Evolutionary conservation across 371 early-diverging fungal genomes (phyloP).

Genomic region (Mucor velutinosus): DNA sequence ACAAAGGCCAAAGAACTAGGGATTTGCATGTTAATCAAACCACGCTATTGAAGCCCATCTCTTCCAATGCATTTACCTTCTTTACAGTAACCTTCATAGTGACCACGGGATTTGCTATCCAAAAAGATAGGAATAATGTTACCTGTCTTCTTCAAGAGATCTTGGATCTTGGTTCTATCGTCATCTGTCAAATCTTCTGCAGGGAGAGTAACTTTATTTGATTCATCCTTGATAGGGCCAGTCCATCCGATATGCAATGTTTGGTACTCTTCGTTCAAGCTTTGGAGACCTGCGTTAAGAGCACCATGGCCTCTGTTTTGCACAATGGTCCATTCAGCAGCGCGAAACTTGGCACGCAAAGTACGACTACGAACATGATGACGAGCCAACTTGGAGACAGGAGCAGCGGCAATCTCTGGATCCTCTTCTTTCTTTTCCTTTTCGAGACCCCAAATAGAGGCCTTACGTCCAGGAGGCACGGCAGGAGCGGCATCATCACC

Average conservation of each 20-base stretch:
- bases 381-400: slow-evolving; percentile 33
- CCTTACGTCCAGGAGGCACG: neutral
- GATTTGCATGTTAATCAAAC: neutral
- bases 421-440: slow-evolving; percentile 4
- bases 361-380: slow-evolving; percentile 29
- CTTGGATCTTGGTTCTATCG: slow-evolving; percentile 38
- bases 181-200: slow-evolving; percentile 43
- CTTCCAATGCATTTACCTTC: slow-evolving; percentile 49
- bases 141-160: slow-evolving; percentile 51
- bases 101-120: slow-evolving; percentile 66
- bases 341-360: slow-evolving; percentile 28
- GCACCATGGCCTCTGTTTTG: slow-evolving; percentile 72
- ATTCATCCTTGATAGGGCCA: slow-evolving; percentile 49
- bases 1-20: slow-evolving; percentile 91
- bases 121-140: slow-evolving; percentile 76
- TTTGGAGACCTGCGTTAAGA: slow-evolving; percentile 67
- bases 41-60: neutral
- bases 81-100: slow-evolving; percentile 91
- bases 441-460: neutral
- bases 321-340: slow-evolving; percentile 38
- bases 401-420: slow-evolving; percentile 29
- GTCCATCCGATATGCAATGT: slow-evolving; percentile 72
- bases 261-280: slow-evolving; percentile 47
- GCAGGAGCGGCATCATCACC: slow-evolving; percentile 8
- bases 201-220: slow-evolving; percentile 53